Conservation (phyloP, 306 rosid genomes). For the Glycine tomentella region DNA sequence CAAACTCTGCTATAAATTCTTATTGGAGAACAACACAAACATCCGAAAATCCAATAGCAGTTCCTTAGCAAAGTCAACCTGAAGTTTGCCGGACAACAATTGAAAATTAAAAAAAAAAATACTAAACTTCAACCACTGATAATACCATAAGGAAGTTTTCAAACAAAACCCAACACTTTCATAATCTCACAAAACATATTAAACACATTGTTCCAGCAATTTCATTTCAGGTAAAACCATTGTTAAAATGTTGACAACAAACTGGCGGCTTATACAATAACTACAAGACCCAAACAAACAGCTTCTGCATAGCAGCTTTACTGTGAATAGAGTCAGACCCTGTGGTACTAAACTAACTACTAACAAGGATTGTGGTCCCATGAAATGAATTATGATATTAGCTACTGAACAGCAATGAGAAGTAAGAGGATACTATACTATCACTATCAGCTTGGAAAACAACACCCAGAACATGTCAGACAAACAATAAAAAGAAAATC, state of each 20-base stretch:
- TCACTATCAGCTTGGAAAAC: slow-evolving; percentile 28
- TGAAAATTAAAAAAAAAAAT: background rate
- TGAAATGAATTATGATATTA: slow-evolving; percentile 10
- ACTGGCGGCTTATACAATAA: background rate
- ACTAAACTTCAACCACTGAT: background rate
- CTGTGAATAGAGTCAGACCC: slow-evolving; percentile 3
- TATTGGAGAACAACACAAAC: no score
- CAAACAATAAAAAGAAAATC: slow-evolving; percentile 12
- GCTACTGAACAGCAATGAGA: slow-evolving; percentile 12
- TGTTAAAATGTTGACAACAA: no score
- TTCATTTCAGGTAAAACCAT: background rate
- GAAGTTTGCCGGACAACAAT: slow-evolving; percentile 11
- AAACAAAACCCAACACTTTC: background rate
- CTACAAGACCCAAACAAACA: background rate
- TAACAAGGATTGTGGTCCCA: slow-evolving; percentile 18
- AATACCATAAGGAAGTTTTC: background rate
- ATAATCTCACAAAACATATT: background rate
- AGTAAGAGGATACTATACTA: background rate
- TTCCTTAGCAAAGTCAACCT: slow-evolving; percentile 12
- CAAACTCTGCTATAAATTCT: no score
- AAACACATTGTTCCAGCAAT: background rate
- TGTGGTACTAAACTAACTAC: background rate
- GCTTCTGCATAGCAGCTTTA: background rate
- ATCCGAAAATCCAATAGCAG: background rate
- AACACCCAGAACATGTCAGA: slow-evolving; percentile 3